Conservation (phyloP, 2,329 filamentous ascomycete genomes). For the Aquanectria penicillioides region DNA sequence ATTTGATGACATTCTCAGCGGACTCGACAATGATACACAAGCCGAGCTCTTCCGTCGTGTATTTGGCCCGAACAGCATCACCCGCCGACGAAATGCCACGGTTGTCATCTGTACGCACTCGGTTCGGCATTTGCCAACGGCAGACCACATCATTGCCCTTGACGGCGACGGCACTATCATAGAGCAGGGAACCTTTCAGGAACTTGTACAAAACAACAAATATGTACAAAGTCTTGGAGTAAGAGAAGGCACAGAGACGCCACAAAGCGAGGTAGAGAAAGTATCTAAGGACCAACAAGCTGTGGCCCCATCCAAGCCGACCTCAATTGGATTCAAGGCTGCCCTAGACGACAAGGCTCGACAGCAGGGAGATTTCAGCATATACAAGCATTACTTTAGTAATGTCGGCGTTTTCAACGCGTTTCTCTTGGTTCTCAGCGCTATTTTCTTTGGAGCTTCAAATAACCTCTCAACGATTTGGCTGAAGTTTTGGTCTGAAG, state of each 20-base stretch:
- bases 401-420: constrained; percentile 36
- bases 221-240: constrained; percentile 53
- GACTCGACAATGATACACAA: constrained; percentile 56
- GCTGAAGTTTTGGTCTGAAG: constrained; percentile 54
- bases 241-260: constrained; percentile 27
- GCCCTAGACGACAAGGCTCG: constrained; percentile 37
- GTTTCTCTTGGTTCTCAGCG: constrained; percentile 30
- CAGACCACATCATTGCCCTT: constrained; percentile 60
- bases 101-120: constrained; percentile 53
- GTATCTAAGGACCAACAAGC: not conserved
- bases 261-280: not conserved
- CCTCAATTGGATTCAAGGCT: not conserved
- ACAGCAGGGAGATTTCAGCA: constrained; percentile 44
- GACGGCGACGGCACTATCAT: constrained; percentile 51
- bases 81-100: constrained; percentile 50
- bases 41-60: constrained; percentile 54
- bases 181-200: constrained; percentile 50
- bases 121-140: constrained; percentile 44
- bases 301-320: not conserved
- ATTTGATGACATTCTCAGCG: constrained; percentile 58
- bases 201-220: constrained; percentile 45
- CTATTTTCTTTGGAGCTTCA: constrained; percentile 39
- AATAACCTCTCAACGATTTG: constrained; percentile 48
- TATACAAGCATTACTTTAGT: constrained; percentile 49
- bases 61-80: constrained; percentile 52